Evolutionary conservation across 208 protist genomes (phyloP), one percentile per base, ranked within the genome.

Genomic region (Leishmania braziliensis): DNA sequence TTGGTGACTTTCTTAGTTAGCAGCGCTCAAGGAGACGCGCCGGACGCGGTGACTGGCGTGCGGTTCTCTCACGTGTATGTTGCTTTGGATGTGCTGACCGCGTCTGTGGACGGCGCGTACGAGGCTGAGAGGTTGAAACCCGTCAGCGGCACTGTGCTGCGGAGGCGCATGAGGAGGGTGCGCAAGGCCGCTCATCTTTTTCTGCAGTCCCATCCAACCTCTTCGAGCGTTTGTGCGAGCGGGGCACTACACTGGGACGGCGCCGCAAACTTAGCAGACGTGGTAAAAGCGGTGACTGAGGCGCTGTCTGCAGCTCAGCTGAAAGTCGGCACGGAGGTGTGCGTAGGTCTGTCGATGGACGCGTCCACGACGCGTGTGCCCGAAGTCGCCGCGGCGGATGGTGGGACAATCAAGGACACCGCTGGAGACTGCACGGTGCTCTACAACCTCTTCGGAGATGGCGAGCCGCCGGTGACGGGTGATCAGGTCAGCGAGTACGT

Each of bases 401-500:
- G 26, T 9, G 56, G 33, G 51, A 48, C 63, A 6, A 12, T 20
- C 39, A 54, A 9, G 16, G 69, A 74, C 20, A 68, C 63, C 18
- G 20, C 63, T 18, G 79, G 62, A 14, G 81, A 83, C 16, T 50
- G 48, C n/a, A 58, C 33, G 2, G 65, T 86, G 23, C 77, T 90
- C 72, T 97, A 97, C 81, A 65, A 85, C 9, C 85, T 95, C 50
- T 96, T 96, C 78, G 62, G 75, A 29, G 89, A 74, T 29, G 91
- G 89, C 0, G 94, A 96, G 58, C 65, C 87, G 18, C 84, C 94
- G 10, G 88, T 96, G 3, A 92, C 90, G 16, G 91, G 92, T 14
- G 83, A 88, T 68, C 94, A 97, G 83, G 60, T 97, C 36, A 84
- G 89, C 26, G 89, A 91, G 77, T 95, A 95, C 84, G 48, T 96